These are phyloP conservation scores for Hypoxylon sp. DNA, from an alignment of 2,329 filamentous ascomycete species.

Conservation along the genomic window DNA sequence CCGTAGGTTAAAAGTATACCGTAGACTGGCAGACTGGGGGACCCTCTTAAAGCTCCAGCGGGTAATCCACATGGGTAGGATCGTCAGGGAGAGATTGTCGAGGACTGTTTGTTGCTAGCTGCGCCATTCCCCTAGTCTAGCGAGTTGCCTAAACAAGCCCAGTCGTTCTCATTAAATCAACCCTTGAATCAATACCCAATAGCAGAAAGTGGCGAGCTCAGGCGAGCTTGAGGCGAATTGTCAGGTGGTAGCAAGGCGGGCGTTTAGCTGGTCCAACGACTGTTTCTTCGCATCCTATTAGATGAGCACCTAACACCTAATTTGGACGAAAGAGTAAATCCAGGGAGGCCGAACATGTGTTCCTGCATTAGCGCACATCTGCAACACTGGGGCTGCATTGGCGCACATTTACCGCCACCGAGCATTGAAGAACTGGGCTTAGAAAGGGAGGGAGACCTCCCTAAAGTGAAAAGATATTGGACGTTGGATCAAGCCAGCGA, in stretches of 20 bases:
- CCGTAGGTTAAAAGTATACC: slow-evolving; percentile 23
- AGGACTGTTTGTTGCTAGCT: slow-evolving; percentile 26
- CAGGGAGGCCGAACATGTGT: slow-evolving; percentile 41
- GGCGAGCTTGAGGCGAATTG: slow-evolving; percentile 13
- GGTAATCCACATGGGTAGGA: slow-evolving; percentile 35
- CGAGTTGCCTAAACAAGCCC: slow-evolving; percentile 35
- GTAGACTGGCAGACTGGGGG: slow-evolving; percentile 17
- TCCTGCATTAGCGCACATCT: slow-evolving; percentile 53
- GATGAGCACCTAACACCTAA: slow-evolving; percentile 20
- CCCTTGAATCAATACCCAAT: slow-evolving; percentile 26
- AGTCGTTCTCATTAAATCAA: slow-evolving; percentile 27
- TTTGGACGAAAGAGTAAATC: slow-evolving; percentile 23
- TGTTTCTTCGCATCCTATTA: slow-evolving; percentile 16
- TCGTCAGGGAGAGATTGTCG: slow-evolving; percentile 41
- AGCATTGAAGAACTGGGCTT: slow-evolving; percentile 11
- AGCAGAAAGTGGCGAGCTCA: slow-evolving; percentile 9
- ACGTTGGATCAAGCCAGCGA: slow-evolving; percentile 33
- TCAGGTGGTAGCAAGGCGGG: slow-evolving; percentile 25
- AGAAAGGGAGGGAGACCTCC: slow-evolving; percentile 27
- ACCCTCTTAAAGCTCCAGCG: slow-evolving; percentile 24
- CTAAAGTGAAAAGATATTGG: slow-evolving; percentile 35
- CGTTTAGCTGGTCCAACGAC: slow-evolving; percentile 32
- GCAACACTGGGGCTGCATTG: slow-evolving; percentile 36
- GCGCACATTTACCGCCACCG: slow-evolving; percentile 38
- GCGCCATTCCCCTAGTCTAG: slow-evolving; percentile 31